Evolutionary conservation across 2,329 filamentous ascomycete species (phyloP), one percentile per base, ranked within the genome.

Genomic region (Talaromyces sp.): DNA sequence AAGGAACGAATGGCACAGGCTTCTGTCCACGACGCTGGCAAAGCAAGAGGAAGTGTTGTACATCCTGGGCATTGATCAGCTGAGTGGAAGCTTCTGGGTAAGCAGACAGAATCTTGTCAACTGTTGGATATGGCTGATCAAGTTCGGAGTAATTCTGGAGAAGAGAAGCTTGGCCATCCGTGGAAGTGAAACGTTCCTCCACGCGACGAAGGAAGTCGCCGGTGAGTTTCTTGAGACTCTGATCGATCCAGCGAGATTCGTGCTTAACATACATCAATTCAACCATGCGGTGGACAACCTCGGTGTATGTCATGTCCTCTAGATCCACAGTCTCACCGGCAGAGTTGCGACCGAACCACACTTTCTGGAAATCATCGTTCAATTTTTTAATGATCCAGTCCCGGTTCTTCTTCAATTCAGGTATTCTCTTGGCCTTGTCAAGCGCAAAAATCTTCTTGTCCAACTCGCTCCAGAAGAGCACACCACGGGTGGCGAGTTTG

Each of bases 401-500:
- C 61, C 91, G 89, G 75, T 91, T 89, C 82, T 95, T 96, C 83
- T 92, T 92, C 48, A 97, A 84, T 80, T 95, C 93, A 1, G 90
- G 85, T 24, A 97, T 83, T 48, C 93, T 89, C 84, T 97, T 97
- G 74, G 94, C 92, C 83, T 96, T 97, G 79, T 97, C 93, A 58
- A 99, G 83, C 75, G 88, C 90, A 83, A 99, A 99, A 73, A 99
- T 98, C 81, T 96, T 97, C 78, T 96, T 87, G 75, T 99, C 95
- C 93, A 99, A 97, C 81, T 99, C 96, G 59, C 93, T 90, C 95
- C 95, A 99, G 84, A 99, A 97, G 63, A 87, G 84, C 57, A 99
- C 93, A 85, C 95, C 95, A 66, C 96, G 90, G 58, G 95, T 99
- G 16, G 95, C 96, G 66, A 99, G 87, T 83, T 99, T 99, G 84